phyloP scores from a whole-genome alignment of 2,329 filamentous ascomycete genomes.

The Didymella lethalis region DNA sequence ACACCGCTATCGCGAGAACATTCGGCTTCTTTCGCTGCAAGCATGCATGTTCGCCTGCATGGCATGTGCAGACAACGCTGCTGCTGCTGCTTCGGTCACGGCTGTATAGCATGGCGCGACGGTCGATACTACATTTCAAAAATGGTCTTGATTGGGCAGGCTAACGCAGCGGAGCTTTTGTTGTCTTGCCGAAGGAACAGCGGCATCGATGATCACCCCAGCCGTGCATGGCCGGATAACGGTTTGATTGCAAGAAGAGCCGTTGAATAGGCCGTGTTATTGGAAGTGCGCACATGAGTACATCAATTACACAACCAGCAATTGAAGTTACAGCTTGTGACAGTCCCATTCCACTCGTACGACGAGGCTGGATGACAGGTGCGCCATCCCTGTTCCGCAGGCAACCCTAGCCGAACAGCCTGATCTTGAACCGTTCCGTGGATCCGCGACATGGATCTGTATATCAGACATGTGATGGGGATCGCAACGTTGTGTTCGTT shows the following conservation, averaged over 20 bases:
- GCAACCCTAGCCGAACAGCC: slow-evolving; percentile 19
- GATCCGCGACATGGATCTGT: slow-evolving; percentile 18
- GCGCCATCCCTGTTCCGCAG: slow-evolving; percentile 8
- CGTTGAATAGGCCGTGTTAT: slow-evolving; percentile 1
- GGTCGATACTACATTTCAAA: not conserved
- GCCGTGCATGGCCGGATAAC: slow-evolving; percentile 1
- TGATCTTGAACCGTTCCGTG: slow-evolving; percentile 16
- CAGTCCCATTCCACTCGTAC: not conserved
- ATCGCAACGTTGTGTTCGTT: not conserved
- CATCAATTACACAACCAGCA: not conserved
- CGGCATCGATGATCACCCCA: slow-evolving; percentile 9
- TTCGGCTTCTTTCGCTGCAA: slow-evolving; percentile 11
- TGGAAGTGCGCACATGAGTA: not conserved
- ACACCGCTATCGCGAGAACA: slow-evolving; percentile 15
- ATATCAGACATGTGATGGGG: slow-evolving; percentile 11
- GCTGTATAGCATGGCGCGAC: slow-evolving; percentile 3
- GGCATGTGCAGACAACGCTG: slow-evolving; percentile 14
- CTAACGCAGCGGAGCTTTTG: slow-evolving; percentile 1
- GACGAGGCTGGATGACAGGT: slow-evolving; percentile 8
- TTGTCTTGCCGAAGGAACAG: slow-evolving; percentile 12
- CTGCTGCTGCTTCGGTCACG: slow-evolving; percentile 11
- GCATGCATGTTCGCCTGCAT: slow-evolving; percentile 1
- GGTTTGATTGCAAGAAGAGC: not conserved
- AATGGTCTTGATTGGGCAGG: slow-evolving; percentile 18
- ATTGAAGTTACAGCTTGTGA: not conserved